Conservation (phyloP, 768 basidiomycete genomes). For the Tephrocybe sp. region DNA sequence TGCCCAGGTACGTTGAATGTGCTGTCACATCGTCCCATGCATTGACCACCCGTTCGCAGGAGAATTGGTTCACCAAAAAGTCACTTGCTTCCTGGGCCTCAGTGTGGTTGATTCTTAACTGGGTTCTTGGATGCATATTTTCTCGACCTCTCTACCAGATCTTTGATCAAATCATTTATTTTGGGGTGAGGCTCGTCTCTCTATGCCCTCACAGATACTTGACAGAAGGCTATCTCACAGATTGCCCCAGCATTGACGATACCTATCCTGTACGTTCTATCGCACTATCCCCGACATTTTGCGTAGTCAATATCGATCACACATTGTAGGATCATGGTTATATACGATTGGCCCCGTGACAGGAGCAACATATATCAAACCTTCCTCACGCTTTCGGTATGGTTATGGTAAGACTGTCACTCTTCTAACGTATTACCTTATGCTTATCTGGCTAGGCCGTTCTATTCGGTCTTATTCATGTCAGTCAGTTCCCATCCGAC, state of each 20-base stretch:
- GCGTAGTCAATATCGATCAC: background rate
- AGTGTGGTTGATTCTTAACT: slow-evolving; percentile 64
- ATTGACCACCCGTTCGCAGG: slow-evolving; percentile 33
- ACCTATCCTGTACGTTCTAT: slow-evolving; percentile 45
- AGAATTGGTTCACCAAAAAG: slow-evolving; percentile 74
- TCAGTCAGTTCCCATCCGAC: slow-evolving; percentile 21
- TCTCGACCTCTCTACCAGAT: slow-evolving; percentile 36
- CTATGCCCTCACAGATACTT: background rate
- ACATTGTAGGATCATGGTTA: slow-evolving; percentile 46
- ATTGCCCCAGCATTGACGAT: slow-evolving; percentile 58
- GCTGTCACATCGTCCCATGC: background rate
- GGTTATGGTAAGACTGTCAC: slow-evolving; percentile 51
- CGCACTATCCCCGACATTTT: background rate
- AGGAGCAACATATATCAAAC: slow-evolving; percentile 57
- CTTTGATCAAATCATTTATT: slow-evolving; percentile 62
- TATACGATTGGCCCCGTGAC: slow-evolving; percentile 72
- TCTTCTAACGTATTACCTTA: background rate
- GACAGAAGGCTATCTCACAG: slow-evolving; percentile 21
- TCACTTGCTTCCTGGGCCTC: slow-evolving; percentile 61
- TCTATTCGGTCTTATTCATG: slow-evolving; percentile 61
- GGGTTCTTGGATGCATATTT: slow-evolving; percentile 60
- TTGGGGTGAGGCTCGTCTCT: slow-evolving; percentile 35
- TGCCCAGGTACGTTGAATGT: slow-evolving; percentile 27
- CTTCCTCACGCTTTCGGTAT: slow-evolving; percentile 54
- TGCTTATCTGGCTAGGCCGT: slow-evolving; percentile 36